These are phyloP conservation scores for Pichia sp. DNA, from an alignment of 1,139 yeast genomes.

Conservation along the genomic window DNA sequence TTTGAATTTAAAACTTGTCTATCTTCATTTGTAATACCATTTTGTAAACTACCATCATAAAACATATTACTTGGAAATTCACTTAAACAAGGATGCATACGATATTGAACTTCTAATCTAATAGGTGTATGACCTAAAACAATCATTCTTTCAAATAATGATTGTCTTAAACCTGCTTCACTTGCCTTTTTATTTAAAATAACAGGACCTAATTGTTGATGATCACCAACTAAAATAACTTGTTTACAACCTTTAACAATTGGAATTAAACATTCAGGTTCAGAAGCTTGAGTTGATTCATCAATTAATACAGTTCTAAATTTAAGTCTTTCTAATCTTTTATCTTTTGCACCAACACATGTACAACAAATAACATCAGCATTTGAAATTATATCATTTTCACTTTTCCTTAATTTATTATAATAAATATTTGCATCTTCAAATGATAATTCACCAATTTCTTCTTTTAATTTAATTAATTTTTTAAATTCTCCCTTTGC, in stretches of 20 bases:
- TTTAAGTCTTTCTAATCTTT: slow-evolving; percentile 43
- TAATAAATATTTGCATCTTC: slow-evolving; percentile 45
- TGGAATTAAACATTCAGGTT: slow-evolving; percentile 87
- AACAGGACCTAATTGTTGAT: slow-evolving; percentile 91
- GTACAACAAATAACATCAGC: slow-evolving; percentile 87
- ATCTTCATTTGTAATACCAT: slow-evolving; percentile 78
- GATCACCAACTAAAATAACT: slow-evolving; percentile 88
- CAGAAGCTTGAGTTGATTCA: slow-evolving; percentile 91
- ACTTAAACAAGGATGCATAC: slow-evolving; percentile 87
- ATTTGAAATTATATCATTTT: slow-evolving; percentile 42
- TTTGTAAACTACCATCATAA: slow-evolving; percentile 87
- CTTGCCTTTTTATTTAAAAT: slow-evolving; percentile 74
- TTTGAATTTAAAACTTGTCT: slow-evolving; percentile 49
- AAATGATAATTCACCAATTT: slow-evolving; percentile 63
- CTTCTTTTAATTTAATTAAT: slow-evolving; percentile 51
- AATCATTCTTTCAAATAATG: slow-evolving; percentile 79
- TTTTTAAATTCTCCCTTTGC: slow-evolving; percentile 56
- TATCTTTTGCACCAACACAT: slow-evolving; percentile 88
- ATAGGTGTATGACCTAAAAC: slow-evolving; percentile 82
- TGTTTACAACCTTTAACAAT: slow-evolving; percentile 85
- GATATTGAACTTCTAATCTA: slow-evolving; percentile 83
- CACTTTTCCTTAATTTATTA: slow-evolving; percentile 41
- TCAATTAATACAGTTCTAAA: slow-evolving; percentile 81
- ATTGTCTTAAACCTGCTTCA: slow-evolving; percentile 79
- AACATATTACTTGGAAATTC: slow-evolving; percentile 90